phyloP scores from a whole-genome alignment of 331 rosid genomes.

The Pyrus hybrid region DNA sequence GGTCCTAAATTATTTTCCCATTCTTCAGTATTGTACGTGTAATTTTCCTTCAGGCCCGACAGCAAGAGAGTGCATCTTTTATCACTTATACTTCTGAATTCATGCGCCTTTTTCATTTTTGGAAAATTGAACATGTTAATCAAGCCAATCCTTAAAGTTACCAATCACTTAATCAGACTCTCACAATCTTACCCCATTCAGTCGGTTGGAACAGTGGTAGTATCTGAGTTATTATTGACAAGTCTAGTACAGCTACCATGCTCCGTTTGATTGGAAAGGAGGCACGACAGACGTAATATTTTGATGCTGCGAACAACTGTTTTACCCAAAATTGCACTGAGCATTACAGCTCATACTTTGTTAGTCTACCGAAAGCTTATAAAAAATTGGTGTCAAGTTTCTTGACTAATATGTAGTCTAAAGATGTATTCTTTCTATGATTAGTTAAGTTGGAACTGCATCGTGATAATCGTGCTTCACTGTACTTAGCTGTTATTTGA shows the following conservation, averaged over 20 bases:
- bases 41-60: no score
- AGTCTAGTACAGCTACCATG: not conserved
- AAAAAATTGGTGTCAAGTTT: not conserved
- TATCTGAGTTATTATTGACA: not conserved
- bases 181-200: not conserved
- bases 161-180: not conserved
- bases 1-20: not conserved
- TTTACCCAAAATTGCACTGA: not conserved
- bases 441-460: not conserved
- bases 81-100: no score
- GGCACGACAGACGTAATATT: not conserved
- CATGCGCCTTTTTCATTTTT: not conserved
- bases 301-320: not conserved
- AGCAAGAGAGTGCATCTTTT: no score
- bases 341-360: not conserved
- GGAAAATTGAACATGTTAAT: not conserved
- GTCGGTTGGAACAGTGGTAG: not conserved
- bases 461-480: not conserved
- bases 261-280: not conserved
- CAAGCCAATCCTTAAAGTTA: not conserved
- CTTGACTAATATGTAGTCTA: not conserved
- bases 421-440: not conserved
- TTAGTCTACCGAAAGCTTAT: not conserved
- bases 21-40: no score
- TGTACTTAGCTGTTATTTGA: not conserved